Conservation (phyloP, 371 early-diverging fungal genomes). For the Vairimorpha apis region DNA sequence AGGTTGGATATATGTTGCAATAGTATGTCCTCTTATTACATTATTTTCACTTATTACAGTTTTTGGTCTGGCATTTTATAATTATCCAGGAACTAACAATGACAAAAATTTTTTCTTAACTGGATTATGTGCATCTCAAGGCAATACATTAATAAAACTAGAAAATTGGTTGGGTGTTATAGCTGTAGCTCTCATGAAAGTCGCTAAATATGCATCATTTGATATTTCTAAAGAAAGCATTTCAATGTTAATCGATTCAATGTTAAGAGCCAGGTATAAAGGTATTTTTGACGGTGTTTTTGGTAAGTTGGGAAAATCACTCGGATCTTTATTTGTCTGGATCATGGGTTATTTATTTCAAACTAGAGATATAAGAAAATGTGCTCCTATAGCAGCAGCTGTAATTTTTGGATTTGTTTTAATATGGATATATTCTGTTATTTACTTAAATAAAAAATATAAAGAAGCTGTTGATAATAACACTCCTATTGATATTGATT, state of each 20-base stretch:
- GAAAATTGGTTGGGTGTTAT: slow-evolving; percentile 1
- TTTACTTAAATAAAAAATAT: slow-evolving; percentile 31
- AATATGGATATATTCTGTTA: slow-evolving; percentile 30
- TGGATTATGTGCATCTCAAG: neutral
- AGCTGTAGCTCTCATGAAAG: slow-evolving; percentile 43
- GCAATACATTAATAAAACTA: neutral
- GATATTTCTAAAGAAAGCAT: slow-evolving; percentile 63
- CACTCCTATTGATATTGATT: slow-evolving; percentile 15
- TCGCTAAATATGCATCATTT: slow-evolving; percentile 62
- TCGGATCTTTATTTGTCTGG: slow-evolving; percentile 50
- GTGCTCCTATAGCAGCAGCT: slow-evolving; percentile 1
- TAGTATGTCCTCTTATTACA: slow-evolving; percentile 47
- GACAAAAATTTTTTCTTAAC: slow-evolving; percentile 3
- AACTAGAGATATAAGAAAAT: slow-evolving; percentile 5
- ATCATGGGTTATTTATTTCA: slow-evolving; percentile 20
- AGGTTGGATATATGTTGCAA: slow-evolving; percentile 54
- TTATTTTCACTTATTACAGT: slow-evolving; percentile 23
- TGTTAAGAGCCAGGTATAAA: slow-evolving; percentile 51
- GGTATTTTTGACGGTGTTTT: slow-evolving; percentile 61
- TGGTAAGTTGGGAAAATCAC: slow-evolving; percentile 62
- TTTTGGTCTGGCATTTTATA: slow-evolving; percentile 33
- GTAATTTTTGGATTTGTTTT: slow-evolving; percentile 4
- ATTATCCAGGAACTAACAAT: slow-evolving; percentile 18
- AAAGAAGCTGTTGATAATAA: slow-evolving; percentile 25
- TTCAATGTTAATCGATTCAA: slow-evolving; percentile 56